phyloP scores from a whole-genome alignment of 225 moss, liverwort and hornwort species.

The Neckera pumila region DNA sequence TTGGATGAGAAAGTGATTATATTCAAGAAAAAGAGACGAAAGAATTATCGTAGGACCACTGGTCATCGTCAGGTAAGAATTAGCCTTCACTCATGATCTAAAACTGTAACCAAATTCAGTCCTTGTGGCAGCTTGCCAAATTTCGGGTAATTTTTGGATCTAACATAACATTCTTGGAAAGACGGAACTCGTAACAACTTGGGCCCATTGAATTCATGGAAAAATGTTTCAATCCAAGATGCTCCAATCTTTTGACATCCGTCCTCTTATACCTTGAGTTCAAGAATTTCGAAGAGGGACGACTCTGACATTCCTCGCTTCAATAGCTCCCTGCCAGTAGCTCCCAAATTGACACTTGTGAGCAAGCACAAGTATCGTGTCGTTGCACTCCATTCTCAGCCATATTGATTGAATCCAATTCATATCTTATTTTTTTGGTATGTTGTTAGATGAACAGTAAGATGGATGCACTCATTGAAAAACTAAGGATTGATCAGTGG shows the following conservation, averaged over 20 bases:
- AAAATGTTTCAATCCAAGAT: not conserved
- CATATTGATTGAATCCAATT: not conserved
- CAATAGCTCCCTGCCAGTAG: not conserved
- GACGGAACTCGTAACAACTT: not conserved
- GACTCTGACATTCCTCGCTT: not conserved
- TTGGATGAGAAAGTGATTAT: slow-evolving; percentile 84
- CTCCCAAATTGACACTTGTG: not conserved
- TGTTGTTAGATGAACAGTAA: not conserved
- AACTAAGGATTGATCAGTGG: not conserved
- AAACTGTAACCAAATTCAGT: not conserved
- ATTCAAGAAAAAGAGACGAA: slow-evolving; percentile 89
- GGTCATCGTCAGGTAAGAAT: slow-evolving; percentile 85
- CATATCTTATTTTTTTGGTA: not conserved
- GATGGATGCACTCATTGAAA: not conserved
- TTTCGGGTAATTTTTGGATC: not conserved
- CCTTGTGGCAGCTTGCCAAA: not conserved
- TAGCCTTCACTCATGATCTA: not conserved
- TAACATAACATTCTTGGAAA: not conserved
- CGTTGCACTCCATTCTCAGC: not conserved
- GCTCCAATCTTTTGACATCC: not conserved
- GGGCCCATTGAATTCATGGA: not conserved
- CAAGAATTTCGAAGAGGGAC: not conserved
- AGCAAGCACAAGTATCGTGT: not conserved
- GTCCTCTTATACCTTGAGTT: not conserved
- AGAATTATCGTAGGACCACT: slow-evolving; percentile 79